A percentile compares a stretch with the other conserved stretches of the same genome.
phyloP scores from a whole-genome alignment of 1,284 basidiomycete species.

The Cryptococcus hybrid region DNA sequence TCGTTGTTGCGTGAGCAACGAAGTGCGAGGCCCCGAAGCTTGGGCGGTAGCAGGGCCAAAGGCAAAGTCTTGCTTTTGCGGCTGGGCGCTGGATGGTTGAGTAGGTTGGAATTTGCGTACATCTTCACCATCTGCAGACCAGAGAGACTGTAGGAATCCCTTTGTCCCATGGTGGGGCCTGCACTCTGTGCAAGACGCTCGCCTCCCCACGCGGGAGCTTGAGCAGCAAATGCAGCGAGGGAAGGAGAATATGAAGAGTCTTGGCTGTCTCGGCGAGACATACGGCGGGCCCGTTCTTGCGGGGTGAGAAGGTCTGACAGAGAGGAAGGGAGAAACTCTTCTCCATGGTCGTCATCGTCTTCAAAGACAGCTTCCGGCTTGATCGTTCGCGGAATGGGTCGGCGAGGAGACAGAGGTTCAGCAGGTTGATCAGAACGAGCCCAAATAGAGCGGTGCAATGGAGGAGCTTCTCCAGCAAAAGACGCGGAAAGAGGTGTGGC shows the following conservation, averaged over 20 bases:
- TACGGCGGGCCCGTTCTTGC: constrained; percentile 70
- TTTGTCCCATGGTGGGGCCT: constrained; percentile 39
- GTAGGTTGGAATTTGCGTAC: constrained; percentile 22
- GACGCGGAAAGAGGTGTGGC: constrained; percentile 37
- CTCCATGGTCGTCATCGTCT: constrained; percentile 62
- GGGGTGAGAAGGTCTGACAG: constrained; percentile 83
- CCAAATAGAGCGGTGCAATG: constrained; percentile 38
- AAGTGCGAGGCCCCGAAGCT: constrained; percentile 19
- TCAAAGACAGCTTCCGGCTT: constrained; percentile 18
- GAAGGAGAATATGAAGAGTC: constrained; percentile 33
- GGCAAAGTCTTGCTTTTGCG: constrained; percentile 18
- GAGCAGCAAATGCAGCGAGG: constrained; percentile 15
- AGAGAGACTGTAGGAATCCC: constrained; percentile 44
- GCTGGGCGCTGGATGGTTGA: constrained; percentile 1
- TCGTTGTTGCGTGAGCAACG: constrained; percentile 37
- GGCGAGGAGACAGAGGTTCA: constrained; percentile 30
- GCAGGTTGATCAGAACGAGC: constrained; percentile 36
- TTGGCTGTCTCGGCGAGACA: constrained; percentile 59
- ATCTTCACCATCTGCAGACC: constrained; percentile 46
- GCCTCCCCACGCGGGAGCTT: constrained; percentile 8
- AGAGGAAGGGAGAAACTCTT: constrained; percentile 82
- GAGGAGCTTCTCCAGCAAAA: constrained; percentile 33
- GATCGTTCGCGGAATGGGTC: constrained; percentile 15
- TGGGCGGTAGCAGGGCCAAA: constrained; percentile 29
- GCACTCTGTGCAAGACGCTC: constrained; percentile 48